A percentile compares a stretch with the other conserved stretches of the same genome.
phyloP scores from a whole-genome alignment of 139 green algal genomes.

The Limnomonas spitsbergensis region DNA sequence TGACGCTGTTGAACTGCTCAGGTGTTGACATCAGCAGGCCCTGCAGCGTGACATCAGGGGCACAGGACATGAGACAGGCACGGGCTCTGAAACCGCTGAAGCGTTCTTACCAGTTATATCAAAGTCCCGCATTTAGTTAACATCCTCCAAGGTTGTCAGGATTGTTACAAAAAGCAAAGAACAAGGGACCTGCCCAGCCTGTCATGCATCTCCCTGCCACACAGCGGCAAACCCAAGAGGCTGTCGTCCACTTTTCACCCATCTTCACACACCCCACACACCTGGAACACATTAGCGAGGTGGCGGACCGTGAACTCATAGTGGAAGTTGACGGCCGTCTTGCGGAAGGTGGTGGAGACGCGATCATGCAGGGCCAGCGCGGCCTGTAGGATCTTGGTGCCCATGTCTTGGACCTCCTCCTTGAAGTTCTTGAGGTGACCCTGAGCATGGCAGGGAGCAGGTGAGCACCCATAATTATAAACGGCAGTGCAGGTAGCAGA shows the following conservation, averaged over 20 bases:
- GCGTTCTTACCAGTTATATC: no score
- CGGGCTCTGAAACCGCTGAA: no score
- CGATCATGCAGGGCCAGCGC: conserved; percentile 81
- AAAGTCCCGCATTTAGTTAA: no score
- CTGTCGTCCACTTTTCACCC: background rate
- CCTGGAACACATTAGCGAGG: conserved; percentile 84
- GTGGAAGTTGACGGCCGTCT: conserved; percentile 90
- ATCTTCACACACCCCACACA: background rate
- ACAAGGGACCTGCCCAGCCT: no score
- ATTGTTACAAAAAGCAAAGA: no score
- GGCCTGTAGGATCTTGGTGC: conserved; percentile 73
- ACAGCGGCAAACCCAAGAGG: background rate
- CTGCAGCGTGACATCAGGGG: no score
- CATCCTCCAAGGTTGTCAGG: no score
- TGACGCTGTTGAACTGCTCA: conserved; percentile 66
- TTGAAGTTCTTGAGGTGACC: conserved; percentile 70
- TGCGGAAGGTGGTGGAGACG: conserved; percentile 79
- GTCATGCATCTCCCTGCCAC: no score
- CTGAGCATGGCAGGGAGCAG: no score
- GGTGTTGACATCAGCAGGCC: conserved; percentile 79
- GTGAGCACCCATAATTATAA: no score
- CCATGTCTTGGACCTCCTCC: conserved; percentile 65
- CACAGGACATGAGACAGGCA: background rate
- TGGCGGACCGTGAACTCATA: conserved; percentile 90
- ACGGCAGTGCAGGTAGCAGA: no score